Base-by-base conservation (phyloP, 2,329 filamentous ascomycete species). In the Bipolaris victoriae region DNA sequence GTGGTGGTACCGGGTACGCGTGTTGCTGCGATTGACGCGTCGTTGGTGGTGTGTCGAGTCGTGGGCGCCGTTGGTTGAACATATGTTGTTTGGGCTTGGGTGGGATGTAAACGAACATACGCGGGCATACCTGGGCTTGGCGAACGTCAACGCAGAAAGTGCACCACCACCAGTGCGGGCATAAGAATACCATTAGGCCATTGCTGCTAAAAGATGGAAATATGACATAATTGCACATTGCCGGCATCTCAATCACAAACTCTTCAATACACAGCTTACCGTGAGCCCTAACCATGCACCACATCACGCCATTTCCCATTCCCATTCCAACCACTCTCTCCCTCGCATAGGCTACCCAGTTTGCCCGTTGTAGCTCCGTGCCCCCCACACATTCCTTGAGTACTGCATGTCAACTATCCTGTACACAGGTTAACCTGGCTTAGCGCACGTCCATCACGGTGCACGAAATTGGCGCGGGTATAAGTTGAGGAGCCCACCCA, bases 61-160 rank as follows among this genome's bases (percentile, higher is more conserved):
- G 53, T 41, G 26, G 35, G 35, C 47, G 49, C 35, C 44, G 43
- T 26, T 49, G 61, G 58, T 60, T 56, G 51, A 58, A 52, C 50
- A 60, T 68, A 53, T 51, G 61, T 69, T 67, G 65, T 70, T 69
- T 66, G 47, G 56, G 57, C 40, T 54, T 49, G 51, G 56, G 60
- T 59, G 61, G 60, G 56, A 66, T 61, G 58, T 57, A 52, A 59
- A 56, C 56, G 31, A 47, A 59, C 46, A 45, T 7, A 31, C 24
- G 55, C 46, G 52, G 39, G 54, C 40, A 45, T 37, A 55, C 39
- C 29, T 60, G 52, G 48, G 51, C 59, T 57, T 58, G 49, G 52
- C 57, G 33, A 55, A 41, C 20, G 31, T 47, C 43, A 24, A 22
- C n/a, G 31, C 43, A 24, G 18, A n/a, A 44, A 22, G 10, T 31